A percentile compares a stretch with the other conserved stretches of the same genome.
These are phyloP conservation scores for Talaromyces wortmannii DNA, from an alignment of 495 filamentous ascomycete genomes.

Conservation along the genomic window DNA sequence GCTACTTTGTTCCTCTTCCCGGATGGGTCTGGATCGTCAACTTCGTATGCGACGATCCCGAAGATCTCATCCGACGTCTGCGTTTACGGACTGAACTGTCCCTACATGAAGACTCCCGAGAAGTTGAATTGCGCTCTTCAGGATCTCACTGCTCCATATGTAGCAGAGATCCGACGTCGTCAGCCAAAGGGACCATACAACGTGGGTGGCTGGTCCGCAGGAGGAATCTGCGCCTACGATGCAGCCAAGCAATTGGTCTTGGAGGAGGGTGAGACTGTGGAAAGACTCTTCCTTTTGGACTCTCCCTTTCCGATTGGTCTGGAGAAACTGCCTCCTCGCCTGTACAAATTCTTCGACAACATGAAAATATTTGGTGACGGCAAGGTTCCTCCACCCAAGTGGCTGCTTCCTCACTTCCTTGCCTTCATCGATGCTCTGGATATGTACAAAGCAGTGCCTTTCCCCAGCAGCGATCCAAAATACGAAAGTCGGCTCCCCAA, in stretches of 20 bases:
- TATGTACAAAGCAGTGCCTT: slow-evolving; percentile 54
- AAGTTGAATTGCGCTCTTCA: slow-evolving; percentile 50
- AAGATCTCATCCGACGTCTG: slow-evolving; percentile 46
- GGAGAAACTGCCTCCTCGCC: slow-evolving; percentile 66
- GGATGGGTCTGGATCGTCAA: slow-evolving; percentile 19
- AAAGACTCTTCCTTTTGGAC: slow-evolving; percentile 74
- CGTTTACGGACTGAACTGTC: slow-evolving; percentile 59
- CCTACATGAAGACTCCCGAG: slow-evolving; percentile 57
- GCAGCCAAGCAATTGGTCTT: slow-evolving; percentile 65
- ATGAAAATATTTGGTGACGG: slow-evolving; percentile 71
- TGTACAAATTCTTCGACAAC: slow-evolving; percentile 72
- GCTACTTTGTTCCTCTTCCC: slow-evolving; percentile 27
- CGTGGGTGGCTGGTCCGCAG: slow-evolving; percentile 77
- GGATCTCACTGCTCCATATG: slow-evolving; percentile 48
- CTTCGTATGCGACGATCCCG: slow-evolving; percentile 54
- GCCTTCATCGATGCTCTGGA: slow-evolving; percentile 68
- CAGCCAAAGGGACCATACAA: slow-evolving; percentile 67
- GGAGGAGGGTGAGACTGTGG: slow-evolving; percentile 59
- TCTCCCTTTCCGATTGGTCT: slow-evolving; percentile 72
- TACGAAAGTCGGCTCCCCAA: slow-evolving; percentile 44
- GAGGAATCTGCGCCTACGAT: slow-evolving; percentile 84
- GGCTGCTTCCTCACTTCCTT: slow-evolving; percentile 81
- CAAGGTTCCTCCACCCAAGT: slow-evolving; percentile 57
- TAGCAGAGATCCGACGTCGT: slow-evolving; percentile 62
- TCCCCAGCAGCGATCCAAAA: slow-evolving; percentile 31